Evolutionary conservation across 306 rosid genomes (phyloP).

Genomic region (Prunus salicina): DNA sequence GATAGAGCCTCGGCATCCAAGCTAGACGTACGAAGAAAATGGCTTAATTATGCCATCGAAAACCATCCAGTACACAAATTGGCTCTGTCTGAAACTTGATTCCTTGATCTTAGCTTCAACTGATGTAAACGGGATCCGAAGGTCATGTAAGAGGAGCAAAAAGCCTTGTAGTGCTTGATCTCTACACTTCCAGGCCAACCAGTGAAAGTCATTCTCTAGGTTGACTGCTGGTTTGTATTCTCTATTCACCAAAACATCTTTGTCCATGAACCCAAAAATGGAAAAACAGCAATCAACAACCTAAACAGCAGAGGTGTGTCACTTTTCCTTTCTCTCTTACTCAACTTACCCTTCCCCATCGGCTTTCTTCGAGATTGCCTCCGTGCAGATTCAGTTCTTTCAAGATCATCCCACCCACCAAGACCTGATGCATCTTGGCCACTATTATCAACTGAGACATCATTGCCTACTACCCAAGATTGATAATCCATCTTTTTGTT

Average conservation of each 20-base stretch:
- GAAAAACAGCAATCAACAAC: conserved; percentile 80
- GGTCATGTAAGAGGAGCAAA: neutral
- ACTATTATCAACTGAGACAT: conserved; percentile 37
- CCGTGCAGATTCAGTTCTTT: conserved; percentile 36
- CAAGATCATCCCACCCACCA: conserved; percentile 98
- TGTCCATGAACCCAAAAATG: conserved; percentile 89
- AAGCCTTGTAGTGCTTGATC: neutral
- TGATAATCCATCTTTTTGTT: conserved; percentile 49
- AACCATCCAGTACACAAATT: neutral
- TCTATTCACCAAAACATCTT: conserved; percentile 55
- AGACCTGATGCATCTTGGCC: conserved; percentile 29
- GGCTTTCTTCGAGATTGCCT: conserved; percentile 38
- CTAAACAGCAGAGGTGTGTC: conserved; percentile 78
- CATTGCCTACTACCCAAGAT: conserved; percentile 71
- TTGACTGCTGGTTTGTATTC: neutral
- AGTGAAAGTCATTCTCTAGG: conserved; percentile 9
- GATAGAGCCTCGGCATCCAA: neutral
- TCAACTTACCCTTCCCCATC: conserved; percentile 53
- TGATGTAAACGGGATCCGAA: neutral
- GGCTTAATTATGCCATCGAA: conserved; percentile 8
- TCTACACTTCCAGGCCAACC: conserved; percentile 23
- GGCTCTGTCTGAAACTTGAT: neutral
- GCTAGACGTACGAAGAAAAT: neutral
- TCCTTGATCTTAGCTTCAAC: neutral
- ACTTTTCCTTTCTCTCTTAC: conserved; percentile 58